Evolutionary conservation across 805 yeast genomes (phyloP).

Genomic region (Spathaspora arborariae): DNA sequence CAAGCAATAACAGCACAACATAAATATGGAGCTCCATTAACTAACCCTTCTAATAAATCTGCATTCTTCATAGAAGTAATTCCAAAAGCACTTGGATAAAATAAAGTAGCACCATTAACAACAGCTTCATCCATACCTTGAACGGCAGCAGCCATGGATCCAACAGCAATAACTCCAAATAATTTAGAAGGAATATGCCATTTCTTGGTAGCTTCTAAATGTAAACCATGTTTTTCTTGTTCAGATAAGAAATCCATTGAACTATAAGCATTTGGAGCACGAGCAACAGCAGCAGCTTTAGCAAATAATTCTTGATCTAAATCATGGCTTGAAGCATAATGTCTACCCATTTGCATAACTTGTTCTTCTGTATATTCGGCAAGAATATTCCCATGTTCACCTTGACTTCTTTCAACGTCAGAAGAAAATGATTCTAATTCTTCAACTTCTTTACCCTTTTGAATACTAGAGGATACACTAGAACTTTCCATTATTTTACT

Average conservation of each 20-base stretch:
- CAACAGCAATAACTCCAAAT: conserved; percentile 50
- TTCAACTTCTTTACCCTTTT: conserved; percentile 10
- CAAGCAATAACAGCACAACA: conserved; percentile 56
- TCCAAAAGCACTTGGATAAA: conserved; percentile 54
- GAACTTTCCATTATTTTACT: background rate
- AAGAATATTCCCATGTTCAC: conserved; percentile 42
- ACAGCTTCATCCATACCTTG: conserved; percentile 79
- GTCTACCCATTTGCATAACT: conserved; percentile 66
- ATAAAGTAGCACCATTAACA: conserved; percentile 61
- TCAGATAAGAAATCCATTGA: conserved; percentile 48
- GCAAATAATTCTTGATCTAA: conserved; percentile 59
- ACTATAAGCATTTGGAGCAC: conserved; percentile 53
- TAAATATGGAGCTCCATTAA: conserved; percentile 64
- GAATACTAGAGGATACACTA: background rate
- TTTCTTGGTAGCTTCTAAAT: conserved; percentile 42
- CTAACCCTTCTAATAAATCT: conserved; percentile 57
- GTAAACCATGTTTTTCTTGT: conserved; percentile 45
- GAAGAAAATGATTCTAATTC: conserved; percentile 18
- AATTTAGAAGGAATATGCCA: conserved; percentile 48
- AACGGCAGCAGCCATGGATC: conserved; percentile 67
- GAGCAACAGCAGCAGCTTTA: conserved; percentile 57
- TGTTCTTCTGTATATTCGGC: conserved; percentile 58
- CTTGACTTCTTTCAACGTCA: conserved; percentile 18
- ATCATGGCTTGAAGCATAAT: conserved; percentile 54
- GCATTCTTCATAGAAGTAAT: conserved; percentile 39